Evolutionary conservation across 768 basidiomycete species (phyloP), one percentile per base, ranked within the genome.

Genomic region (Pleurotus tuoliensis): DNA sequence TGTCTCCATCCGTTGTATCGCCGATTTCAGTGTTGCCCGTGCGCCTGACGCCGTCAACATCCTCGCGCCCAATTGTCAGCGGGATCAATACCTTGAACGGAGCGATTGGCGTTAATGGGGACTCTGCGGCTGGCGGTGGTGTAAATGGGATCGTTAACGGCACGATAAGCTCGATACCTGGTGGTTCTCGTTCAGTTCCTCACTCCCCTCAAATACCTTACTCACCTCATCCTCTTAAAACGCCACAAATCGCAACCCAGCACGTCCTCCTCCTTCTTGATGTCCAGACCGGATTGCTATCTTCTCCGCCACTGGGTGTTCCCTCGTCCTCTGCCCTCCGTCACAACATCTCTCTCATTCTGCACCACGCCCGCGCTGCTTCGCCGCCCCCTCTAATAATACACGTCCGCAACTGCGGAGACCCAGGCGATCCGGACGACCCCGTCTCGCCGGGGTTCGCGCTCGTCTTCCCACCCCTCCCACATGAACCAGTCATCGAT

Each of bases 321-420:
- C 84, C 84, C 38, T 63, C 74, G 11, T 73, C 81, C 0, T 52
- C 62, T 30, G 45, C 55, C 34, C 74, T 83, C 34, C 74, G 73
- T 53, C 61, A 68, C 37, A 83, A 86, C 68, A 76, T 88, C 64
- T 60, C 67, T 2, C 61, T 58, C 22, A 74, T 87, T 63, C 80
- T 88, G 60, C 39, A 66, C 12, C 64, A 71, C 34, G 86, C 84
- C 2, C 80, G 85, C 20, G 67, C 70, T 11, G 77, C 77, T 27
- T 52, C 63, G 1, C 75, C 76, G 0, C 76, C 80, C 3, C 84
- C 82, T 5, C 74, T 75, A 12, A 86, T 88, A 69, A 73, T 88
- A 50, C 87, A 88, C 65, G 76, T 88, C 58, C 84, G 86, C 58
- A 88, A 87, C 67, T 75, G 65, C 15, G 87, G 87, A 34, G 86